These are phyloP conservation scores for Trifolium dubium DNA, from an alignment of 306 rosid species.

Conservation along the genomic window DNA sequence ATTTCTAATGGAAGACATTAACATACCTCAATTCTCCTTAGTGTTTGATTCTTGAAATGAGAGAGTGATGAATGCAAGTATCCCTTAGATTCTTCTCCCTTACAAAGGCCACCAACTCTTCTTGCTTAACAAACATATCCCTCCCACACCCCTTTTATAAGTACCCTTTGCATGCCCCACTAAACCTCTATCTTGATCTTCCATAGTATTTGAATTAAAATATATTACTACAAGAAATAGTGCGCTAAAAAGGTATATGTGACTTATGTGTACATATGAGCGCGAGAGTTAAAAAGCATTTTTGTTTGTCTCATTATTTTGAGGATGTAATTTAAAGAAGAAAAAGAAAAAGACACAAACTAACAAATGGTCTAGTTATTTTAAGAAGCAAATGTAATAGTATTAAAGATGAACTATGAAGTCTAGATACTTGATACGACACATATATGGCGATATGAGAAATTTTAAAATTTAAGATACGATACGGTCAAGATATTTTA, in stretches of 20 bases:
- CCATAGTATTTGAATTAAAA: not conserved
- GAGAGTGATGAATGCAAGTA: slow-evolving; percentile 10
- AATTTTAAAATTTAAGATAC: too few species aligned
- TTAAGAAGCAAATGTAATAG: not conserved
- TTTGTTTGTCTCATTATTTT: slow-evolving; percentile 11
- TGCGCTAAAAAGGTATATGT: slow-evolving; percentile 8
- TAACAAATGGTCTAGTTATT: not conserved
- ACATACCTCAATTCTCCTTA: slow-evolving; percentile 37
- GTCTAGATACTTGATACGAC: too few species aligned
- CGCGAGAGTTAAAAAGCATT: not conserved
- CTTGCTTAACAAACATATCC: not conserved
- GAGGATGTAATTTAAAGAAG: not conserved
- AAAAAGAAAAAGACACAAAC: not conserved
- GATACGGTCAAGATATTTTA: too few species aligned
- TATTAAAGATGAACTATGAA: too few species aligned
- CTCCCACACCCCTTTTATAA: slow-evolving; percentile 45
- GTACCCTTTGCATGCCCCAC: slow-evolving; percentile 46
- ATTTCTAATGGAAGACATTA: slow-evolving; percentile 6
- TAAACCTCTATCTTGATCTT: not conserved
- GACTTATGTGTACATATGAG: too few species aligned
- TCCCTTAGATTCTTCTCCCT: slow-evolving; percentile 11
- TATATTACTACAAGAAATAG: not conserved
- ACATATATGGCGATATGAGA: too few species aligned
- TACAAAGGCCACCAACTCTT: slow-evolving; percentile 11
- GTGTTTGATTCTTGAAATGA: slow-evolving; percentile 6